Evolutionary conservation across 352 stramenopile species (phyloP), one percentile per base, ranked within the genome.

Genomic region (Saprolegnia diclina): DNA sequence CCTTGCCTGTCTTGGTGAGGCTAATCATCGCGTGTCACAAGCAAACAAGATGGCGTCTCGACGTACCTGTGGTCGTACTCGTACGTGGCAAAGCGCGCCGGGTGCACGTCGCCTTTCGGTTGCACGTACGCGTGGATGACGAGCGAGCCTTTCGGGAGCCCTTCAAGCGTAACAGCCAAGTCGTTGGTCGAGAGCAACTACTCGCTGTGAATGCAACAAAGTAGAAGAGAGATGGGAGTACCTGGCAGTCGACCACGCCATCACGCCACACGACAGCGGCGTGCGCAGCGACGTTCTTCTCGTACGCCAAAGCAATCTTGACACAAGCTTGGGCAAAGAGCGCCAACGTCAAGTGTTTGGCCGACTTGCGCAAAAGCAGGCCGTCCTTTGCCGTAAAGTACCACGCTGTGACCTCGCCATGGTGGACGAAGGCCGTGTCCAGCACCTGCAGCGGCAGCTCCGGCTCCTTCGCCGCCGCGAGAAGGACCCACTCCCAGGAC

Each of bases 341-440:
- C 18, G 79, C 73, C 3, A 77, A 21, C 44, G 69, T 78, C 56
- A 89, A 76, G 72, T 87, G 85, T 10, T 74, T 74, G 65, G 80
- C 74, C 18, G 79, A 62, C 56, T 87, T 90, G 53, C 82, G 79
- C n/a, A 80, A 78, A 37, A 91, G 75, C 24, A 90, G 65, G 22
- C 83, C 83, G 62, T 74, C 67, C 5, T 61, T 71, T 46, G 72
- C 81, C 9, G 73, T 82, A 72, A 82, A 87, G 71, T 87, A 91
- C 85, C 85, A 91, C 13, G 79, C 83, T 80, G 81, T 89, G 63
- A 93, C 90, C 68, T 91, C 78, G 56, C 87, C 81, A 56, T 88
- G 85, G 71, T 88, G 73, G 46, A 91, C 62, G 71, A 92, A 89
- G 32, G 91, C 78, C 40, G 78, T 89, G 67, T 91, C 85, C 21